Evolutionary conservation across 257 asterid species (phyloP), one percentile per base, ranked within the genome.

Genomic region (Gentiana dahurica): DNA sequence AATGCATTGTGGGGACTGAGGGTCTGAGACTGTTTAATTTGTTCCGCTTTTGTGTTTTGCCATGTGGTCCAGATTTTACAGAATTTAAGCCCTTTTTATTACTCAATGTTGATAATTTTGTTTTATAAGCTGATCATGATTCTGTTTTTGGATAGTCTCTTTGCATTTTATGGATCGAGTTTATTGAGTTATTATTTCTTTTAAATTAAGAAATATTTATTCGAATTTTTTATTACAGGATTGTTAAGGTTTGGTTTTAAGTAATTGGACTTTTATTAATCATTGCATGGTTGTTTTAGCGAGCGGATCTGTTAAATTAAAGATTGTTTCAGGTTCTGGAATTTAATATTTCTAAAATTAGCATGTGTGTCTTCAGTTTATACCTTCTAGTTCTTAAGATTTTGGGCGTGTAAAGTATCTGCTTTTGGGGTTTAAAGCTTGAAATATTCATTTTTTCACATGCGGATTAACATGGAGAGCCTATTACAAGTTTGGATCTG

Each of bases 251-350:
- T 10, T 39, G 8, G 8, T 54, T 50, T 50, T 54, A 4, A 36
- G 44, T 58, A 12, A 10, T 55, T 47, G 45, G 32, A 60, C 15
- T 8, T 4, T 10, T 11, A 36, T 51, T 34, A 7, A 33, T 3
- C 55, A 37, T 49, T 51, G 64, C 62, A 45, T 54, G 51, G 15
- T 53, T 9, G 36, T 61, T 35, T 13, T 35, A 12, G 37, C 9
- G 34, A 35, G 39, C 62, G 64, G 73, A 62, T 71, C 68, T 66
- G 52, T 24, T 24, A 24, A 24, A 24, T 24, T 24, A 24, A 24
- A 24, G 24, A 24, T 24, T 24, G 24, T 24, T 24, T 24, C 24
- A 24, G 9, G 46, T 41, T 7, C 5, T 5, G 6, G 46, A 41
- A 41, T 5, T 5, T 41, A 41, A 4, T 41, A 2, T 41, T 41